Conservation (phyloP, 108 stramenopile species). For the Halocafeteria seosinensis region DNA sequence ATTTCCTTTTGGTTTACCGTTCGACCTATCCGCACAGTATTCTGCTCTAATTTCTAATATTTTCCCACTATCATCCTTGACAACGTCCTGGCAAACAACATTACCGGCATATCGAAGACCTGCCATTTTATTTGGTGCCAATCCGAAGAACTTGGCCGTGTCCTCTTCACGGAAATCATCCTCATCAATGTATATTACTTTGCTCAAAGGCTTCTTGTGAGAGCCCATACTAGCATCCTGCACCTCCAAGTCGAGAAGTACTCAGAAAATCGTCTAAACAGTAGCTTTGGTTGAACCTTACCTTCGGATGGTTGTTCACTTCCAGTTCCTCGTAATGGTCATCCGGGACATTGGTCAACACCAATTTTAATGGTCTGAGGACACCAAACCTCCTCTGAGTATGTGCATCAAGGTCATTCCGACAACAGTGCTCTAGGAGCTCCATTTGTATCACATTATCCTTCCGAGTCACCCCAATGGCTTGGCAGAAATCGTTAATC, state of each 20-base stretch:
- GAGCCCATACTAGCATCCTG: constrained; percentile 55
- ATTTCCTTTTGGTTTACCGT: constrained; percentile 53
- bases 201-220: constrained; percentile 58
- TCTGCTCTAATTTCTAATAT: constrained; percentile 43
- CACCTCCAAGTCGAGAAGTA: no score
- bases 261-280: no score
- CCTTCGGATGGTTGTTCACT: constrained; percentile 62
- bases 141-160: constrained; percentile 60
- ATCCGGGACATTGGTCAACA: constrained; percentile 54
- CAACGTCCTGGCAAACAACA: constrained; percentile 48
- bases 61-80: constrained; percentile 25
- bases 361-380: constrained; percentile 60
- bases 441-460: constrained; percentile 73
- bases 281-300: no score
- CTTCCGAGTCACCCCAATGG: constrained; percentile 79
- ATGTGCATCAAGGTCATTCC: constrained; percentile 20
- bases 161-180: constrained; percentile 67
- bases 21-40: constrained; percentile 42
- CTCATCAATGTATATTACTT: constrained; percentile 62
- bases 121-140: constrained; percentile 76
- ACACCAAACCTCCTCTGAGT: constrained; percentile 74
- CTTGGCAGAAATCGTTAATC: constrained; percentile 79
- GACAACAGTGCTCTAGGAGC: constrained; percentile 35
- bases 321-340: constrained; percentile 28
- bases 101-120: constrained; percentile 73